Base-by-base conservation (phyloP, 345 rosid species). In the Sonneratia alba region DNA sequence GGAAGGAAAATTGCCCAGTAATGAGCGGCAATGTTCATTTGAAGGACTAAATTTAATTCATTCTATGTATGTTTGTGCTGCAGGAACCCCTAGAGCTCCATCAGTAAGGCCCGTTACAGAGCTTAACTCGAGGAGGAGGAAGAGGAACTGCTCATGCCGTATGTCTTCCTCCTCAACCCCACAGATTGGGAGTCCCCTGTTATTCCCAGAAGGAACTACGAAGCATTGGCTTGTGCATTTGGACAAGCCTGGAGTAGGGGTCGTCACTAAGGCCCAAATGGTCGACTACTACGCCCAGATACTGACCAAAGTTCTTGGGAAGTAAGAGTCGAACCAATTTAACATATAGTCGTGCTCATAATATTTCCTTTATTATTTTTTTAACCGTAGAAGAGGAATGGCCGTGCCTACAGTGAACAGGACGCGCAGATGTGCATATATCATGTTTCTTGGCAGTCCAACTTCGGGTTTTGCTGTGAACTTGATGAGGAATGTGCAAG, bases 371-470 rank as follows among this genome's bases (percentile, higher is more conserved):
- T 24, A 5, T 1, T 27, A 27, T 27, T 4, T 62, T 34, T 14
- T 62, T 27, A 34, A 42, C 45, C 45, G 10, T 42, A 0, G 7
- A 27, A 62, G 36, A n/a, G 66, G 38, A 62, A 27, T 62, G 32
- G 7, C 66, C 12, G 0, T 61, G 32, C 66, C 24, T 76, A 76
- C 87, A 94, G 98, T 66, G 93, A 88, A 79, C 81, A 81, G 78
- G 97, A 94, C 83, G 90, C 98, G 3, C 95, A 94, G 74, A 90
- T 94, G 91, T 91, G 97, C 75, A 84, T 94, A 67, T 91, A 94
- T 79, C 91, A 94, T 65, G 78, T 88, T 69, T 94, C 96, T 15
- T 94, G 98, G 98, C 88, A 81, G 73, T 84, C 85, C 65, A 74
- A 83, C 69, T 88, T 81, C 61, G 92, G 93, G 24, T 91, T 94